Base-by-base conservation (phyloP, 2,329 filamentous ascomycete genomes). In the Paraphaeosphaeria sporulosa region DNA sequence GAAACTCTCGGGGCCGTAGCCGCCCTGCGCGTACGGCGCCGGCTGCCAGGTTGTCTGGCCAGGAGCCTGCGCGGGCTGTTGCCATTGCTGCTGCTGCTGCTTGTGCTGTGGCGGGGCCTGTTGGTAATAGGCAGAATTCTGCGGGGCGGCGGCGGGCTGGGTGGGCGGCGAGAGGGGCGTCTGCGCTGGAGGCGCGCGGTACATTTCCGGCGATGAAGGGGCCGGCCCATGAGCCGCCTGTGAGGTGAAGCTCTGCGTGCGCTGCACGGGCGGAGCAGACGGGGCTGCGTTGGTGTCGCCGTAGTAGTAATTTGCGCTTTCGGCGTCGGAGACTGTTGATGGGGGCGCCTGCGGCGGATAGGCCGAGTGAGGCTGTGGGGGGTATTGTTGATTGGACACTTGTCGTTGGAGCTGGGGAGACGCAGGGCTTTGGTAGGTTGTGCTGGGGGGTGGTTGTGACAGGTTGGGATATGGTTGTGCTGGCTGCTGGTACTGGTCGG, bases 1-100 rank as follows among this genome's bases (percentile, higher is more conserved):
- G 70, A 92, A 92, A 78, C 83, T 58, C 77, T 74, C 69, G 71
- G 82, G 71, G 71, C 82, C 58, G 75, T 81, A 64, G 64, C 76
- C 59, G 71, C 78, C 64, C 71, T 74, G 66, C 67, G 80, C 65
- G 78, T 75, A 78, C 4, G 75, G 77, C 15, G 72, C 75, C 3
- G 72, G 73, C 21, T 76, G 76, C 65, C 74, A 76, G 21, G 70
- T 66, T 13, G 70, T 68, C 12, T 66, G 67, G 23, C 67, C 67
- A 6, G 66, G 59, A 17, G 66, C 55, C 46, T 71, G 68, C 56
- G 63, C 69, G 32, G 53, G 53, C 21, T 64, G 64, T 32, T 58
- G 60, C 25, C 62, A 58, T 19, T 57, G 57, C 38, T 62, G 64
- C 30, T 49, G 69, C n/a, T 65, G 67, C 49, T 61, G 67, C 32